Percentiles rank a stretch among this genome's conserved stretches.
Conservation (phyloP, 257 asterid genomes). For the Lithospermum erythrorhizon region DNA sequence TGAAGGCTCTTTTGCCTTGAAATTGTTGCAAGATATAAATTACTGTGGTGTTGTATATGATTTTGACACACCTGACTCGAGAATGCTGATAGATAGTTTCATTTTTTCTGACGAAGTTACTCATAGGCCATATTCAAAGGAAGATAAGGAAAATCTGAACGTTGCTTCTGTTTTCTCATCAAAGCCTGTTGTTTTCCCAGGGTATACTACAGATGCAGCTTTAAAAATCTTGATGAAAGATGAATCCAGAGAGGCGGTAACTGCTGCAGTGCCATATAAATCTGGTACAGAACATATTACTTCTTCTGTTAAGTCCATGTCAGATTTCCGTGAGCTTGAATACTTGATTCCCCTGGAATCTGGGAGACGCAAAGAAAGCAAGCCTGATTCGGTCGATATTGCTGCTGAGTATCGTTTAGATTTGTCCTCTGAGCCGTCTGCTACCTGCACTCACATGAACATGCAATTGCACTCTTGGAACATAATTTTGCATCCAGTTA, state of each 20-base stretch:
- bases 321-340: constrained; percentile 42
- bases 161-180: constrained; percentile 23
- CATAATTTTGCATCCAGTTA: constrained; percentile 30
- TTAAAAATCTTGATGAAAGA: constrained; percentile 27
- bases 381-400: constrained; percentile 25
- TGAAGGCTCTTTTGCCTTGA: constrained; percentile 35
- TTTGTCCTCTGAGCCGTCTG: constrained; percentile 20
- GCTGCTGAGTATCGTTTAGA: constrained; percentile 16
- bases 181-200: constrained; percentile 21
- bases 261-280: constrained; percentile 24
- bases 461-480: constrained; percentile 35
- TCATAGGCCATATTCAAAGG: constrained; percentile 23
- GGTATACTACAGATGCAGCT: constrained; percentile 14
- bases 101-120: constrained; percentile 47
- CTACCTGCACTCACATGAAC: constrained; percentile 25
- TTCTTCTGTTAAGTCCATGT: constrained; percentile 40
- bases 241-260: constrained; percentile 17
- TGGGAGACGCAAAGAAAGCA: constrained; percentile 26
- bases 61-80: constrained; percentile 30
- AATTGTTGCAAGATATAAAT: constrained; percentile 40
- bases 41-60: constrained; percentile 26
- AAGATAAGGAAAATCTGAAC: constrained; percentile 32
- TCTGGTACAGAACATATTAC: constrained; percentile 29
- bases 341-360: constrained; percentile 44
- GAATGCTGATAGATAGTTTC: constrained; percentile 36